These are phyloP conservation scores for Lodderomyces beijingensis DNA, from an alignment of 1,139 yeast genomes.

Conservation along the genomic window DNA sequence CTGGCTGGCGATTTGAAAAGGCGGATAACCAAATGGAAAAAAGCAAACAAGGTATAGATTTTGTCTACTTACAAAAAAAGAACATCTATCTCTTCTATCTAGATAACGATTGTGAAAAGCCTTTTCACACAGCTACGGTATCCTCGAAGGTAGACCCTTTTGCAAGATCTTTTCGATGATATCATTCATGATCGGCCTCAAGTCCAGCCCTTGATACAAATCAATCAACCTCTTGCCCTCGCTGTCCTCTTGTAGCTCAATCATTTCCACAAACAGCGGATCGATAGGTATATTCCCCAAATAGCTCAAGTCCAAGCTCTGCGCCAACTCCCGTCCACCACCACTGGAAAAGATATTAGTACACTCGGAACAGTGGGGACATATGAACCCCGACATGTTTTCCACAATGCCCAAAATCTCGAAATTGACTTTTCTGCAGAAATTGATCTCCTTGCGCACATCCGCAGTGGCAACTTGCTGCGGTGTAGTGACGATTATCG, in stretches of 20 bases:
- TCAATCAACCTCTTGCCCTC: conserved; percentile 25
- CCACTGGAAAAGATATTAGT: conserved; percentile 90
- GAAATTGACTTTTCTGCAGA: conserved; percentile 43
- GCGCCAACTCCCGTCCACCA: conserved; percentile 78
- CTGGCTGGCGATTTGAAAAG: conserved; percentile 77
- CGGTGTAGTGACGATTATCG: conserved; percentile 47
- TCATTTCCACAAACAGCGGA: conserved; percentile 80
- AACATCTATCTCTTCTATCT: too few species aligned
- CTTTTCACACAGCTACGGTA: conserved; percentile 2
- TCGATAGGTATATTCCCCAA: conserved; percentile 91
- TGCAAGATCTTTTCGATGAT: conserved; percentile 46
- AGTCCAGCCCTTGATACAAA: conserved; percentile 32
- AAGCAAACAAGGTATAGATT: conserved; percentile 25
- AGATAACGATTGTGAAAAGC: too few species aligned
- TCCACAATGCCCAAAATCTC: conserved; percentile 41
- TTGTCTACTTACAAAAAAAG: too few species aligned
- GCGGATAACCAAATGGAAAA: conserved; percentile 66
- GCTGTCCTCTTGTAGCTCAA: conserved; percentile 50
- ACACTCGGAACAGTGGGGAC: conserved; percentile 83
- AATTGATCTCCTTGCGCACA: conserved; percentile 47
- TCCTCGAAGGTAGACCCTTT: conserved; percentile 32
- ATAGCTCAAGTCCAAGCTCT: conserved; percentile 56
- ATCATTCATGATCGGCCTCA: conserved; percentile 46
- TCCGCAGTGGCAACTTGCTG: conserved; percentile 55
- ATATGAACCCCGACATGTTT: conserved; percentile 48